A percentile compares a stretch with the other conserved stretches of the same genome.
Conservation (phyloP, 768 basidiomycete genomes). For the Boletus vermiculosoides region DNA sequence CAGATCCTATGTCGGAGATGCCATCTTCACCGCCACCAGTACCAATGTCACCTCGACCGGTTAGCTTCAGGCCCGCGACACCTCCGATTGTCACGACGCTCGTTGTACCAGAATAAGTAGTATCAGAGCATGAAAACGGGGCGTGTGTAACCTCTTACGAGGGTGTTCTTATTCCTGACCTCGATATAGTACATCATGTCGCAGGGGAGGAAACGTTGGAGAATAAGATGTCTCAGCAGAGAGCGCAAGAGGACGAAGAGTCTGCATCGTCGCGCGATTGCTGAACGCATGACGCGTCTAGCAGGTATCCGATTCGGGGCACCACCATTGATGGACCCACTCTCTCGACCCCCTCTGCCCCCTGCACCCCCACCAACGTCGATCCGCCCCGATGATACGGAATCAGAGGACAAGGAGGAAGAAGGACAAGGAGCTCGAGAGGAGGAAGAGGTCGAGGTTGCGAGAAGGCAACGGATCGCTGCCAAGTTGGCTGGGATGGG, state of each 20-base stretch:
- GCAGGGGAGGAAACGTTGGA: constrained; percentile 14
- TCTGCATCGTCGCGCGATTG: constrained; percentile 69
- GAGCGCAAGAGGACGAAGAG: constrained; percentile 43
- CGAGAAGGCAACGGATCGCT: constrained; percentile 51
- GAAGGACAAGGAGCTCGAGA: constrained; percentile 22
- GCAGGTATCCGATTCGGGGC: constrained; percentile 83
- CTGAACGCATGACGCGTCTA: constrained; percentile 92
- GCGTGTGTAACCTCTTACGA: neutral
- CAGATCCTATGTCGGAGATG: constrained; percentile 6
- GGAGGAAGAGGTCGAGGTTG: constrained; percentile 59
- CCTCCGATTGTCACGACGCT: constrained; percentile 28
- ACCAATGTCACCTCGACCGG: constrained; percentile 17
- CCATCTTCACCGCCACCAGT: constrained; percentile 21
- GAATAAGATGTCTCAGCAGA: constrained; percentile 9
- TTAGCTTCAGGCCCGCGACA: constrained; percentile 13
- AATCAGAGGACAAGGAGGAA: constrained; percentile 16
- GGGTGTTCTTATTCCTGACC: neutral
- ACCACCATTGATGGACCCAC: constrained; percentile 46
- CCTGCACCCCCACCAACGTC: constrained; percentile 38
- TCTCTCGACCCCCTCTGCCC: constrained; percentile 39
- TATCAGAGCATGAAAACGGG: constrained; percentile 8
- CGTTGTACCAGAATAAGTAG: constrained; percentile 6
- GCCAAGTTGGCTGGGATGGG: constrained; percentile 56
- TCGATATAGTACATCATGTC: neutral
- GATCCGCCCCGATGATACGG: constrained; percentile 26